Evolutionary conservation across 108 stramenopile genomes (phyloP).

Genomic region (Cyclotella cryptica): DNA sequence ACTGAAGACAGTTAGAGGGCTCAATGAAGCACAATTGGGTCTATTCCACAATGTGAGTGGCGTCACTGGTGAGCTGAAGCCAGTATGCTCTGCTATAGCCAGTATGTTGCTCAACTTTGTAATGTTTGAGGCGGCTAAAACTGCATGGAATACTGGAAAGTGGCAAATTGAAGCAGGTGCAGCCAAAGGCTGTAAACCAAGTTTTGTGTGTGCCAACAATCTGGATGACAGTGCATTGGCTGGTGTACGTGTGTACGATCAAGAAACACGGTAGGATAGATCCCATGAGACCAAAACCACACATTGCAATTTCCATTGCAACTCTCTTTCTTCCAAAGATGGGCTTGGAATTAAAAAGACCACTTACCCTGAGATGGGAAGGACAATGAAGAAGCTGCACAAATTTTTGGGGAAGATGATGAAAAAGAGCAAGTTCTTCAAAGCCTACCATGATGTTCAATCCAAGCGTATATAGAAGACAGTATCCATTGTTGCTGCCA

Average conservation of each 20-base stretch:
- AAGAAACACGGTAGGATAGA: not conserved
- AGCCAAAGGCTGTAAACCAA: not conserved
- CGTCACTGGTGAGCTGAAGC: not conserved
- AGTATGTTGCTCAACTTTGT: constrained; percentile 1
- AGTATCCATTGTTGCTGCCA: not conserved
- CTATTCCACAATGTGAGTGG: constrained; percentile 4
- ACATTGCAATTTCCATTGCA: constrained; percentile 9
- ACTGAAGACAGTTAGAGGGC: not conserved
- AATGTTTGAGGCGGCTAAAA: not conserved
- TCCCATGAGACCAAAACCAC: constrained; percentile 8
- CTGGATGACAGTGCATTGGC: constrained; percentile 13
- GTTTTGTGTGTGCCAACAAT: not conserved
- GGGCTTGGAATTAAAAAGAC: constrained; percentile 4
- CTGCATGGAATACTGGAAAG: not conserved
- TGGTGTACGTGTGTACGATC: not conserved
- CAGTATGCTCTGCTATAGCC: not conserved
- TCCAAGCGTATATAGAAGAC: not conserved
- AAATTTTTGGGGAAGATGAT: constrained; percentile 1
- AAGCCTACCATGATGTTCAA: constrained; percentile 3
- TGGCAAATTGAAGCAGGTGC: not conserved
- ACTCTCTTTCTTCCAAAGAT: constrained; percentile 12
- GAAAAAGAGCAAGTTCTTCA: not conserved
- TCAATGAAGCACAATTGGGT: not conserved
- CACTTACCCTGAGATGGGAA: constrained; percentile 6
- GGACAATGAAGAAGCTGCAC: not conserved